Evolutionary conservation across 2,329 filamentous ascomycete species (phyloP), one percentile per base, ranked within the genome.

Genomic region (Botrytis fragariae): DNA sequence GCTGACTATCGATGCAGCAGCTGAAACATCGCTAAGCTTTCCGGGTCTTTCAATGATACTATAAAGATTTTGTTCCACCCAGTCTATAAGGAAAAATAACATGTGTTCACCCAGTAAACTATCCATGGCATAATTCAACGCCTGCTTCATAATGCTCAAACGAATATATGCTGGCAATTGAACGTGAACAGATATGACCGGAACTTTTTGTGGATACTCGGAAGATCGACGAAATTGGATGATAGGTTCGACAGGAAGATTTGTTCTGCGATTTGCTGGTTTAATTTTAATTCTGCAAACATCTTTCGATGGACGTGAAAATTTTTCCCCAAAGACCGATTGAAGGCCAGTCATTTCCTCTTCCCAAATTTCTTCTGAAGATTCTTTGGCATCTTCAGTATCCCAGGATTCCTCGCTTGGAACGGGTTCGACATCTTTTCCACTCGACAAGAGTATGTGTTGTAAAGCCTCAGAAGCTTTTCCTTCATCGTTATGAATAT

Each of bases 131-230:
- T 95, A 90, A 7, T 88, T 85, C 8, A 98, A 84, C 2, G 91
- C 90, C 82, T 92, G 91, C 77, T 93, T 91, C 78, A 96, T 89
- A 54, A 97, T 91, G 79, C 94, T 97, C 18, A 99, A 86, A 74
- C 95, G 93, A 79, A 98, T 97, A 79, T 99, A 97, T 5, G 96
- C 94, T 32, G 96, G 96, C 20, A 98, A 87, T 18, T 89, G 88
- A 39, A 90, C 86, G 64, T 89, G 82, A 45, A 98, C 86, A 4
- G 91, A 89, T 51, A 98, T 84, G 16, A 97, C 87, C 1, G 91
- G 85, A 84, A 89, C 82, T 81, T 88, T 78, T 79, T 86, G 82
- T 1, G 96, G 96, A 81, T 98, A 99, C 65, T 87, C 85, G 4
- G 87, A 87, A 1, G 93, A 90, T 76, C 88, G 92, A 73, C 93